Percentiles rank a stretch among this genome's conserved stretches.
Evolutionary conservation across 495 filamentous ascomycete species (phyloP).

Genomic region (Penicillium bialowiezense): DNA sequence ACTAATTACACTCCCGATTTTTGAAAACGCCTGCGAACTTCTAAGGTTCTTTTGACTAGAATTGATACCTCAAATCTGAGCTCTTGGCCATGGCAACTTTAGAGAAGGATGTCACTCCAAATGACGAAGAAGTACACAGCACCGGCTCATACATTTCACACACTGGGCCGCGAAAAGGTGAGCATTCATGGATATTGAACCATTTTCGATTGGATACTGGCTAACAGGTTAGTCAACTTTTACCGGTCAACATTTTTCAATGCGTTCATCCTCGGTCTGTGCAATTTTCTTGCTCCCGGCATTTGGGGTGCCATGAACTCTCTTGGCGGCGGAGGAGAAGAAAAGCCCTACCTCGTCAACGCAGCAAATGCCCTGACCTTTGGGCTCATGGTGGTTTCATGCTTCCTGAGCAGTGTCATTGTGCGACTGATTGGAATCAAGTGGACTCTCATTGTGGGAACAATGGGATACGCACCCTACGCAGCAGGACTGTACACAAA

Average conservation of each 20-base stretch:
- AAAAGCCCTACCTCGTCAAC: constrained; percentile 63
- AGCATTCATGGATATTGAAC: constrained; percentile 2
- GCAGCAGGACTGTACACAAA: constrained; percentile 65
- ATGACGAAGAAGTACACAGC: constrained; percentile 20
- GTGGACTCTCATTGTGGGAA: constrained; percentile 61
- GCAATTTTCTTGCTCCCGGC: constrained; percentile 62
- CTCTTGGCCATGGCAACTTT: constrained; percentile 10
- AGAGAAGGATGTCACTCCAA: constrained; percentile 19
- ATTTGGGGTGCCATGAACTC: constrained; percentile 72
- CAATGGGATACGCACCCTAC: constrained; percentile 63
- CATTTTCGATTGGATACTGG: too few species aligned
- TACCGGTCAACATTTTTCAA: constrained; percentile 63
- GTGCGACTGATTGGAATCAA: constrained; percentile 62
- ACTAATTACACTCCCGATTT: too few species aligned
- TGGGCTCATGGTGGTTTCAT: constrained; percentile 62
- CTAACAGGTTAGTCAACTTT: constrained; percentile 52
- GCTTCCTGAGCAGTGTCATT: constrained; percentile 52
- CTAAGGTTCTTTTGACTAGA: too few species aligned
- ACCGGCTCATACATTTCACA: constrained; percentile 2
- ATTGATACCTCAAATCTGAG: not conserved
- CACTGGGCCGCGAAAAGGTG: constrained; percentile 23
- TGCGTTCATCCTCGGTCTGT: constrained; percentile 60
- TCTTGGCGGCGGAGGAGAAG: constrained; percentile 62
- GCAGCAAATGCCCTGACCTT: constrained; percentile 68
- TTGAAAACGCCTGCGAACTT: too few species aligned